Evolutionary conservation across 2,329 filamentous ascomycete genomes (phyloP), one percentile per base, ranked within the genome.

Genomic region (Neurospora sp.): DNA sequence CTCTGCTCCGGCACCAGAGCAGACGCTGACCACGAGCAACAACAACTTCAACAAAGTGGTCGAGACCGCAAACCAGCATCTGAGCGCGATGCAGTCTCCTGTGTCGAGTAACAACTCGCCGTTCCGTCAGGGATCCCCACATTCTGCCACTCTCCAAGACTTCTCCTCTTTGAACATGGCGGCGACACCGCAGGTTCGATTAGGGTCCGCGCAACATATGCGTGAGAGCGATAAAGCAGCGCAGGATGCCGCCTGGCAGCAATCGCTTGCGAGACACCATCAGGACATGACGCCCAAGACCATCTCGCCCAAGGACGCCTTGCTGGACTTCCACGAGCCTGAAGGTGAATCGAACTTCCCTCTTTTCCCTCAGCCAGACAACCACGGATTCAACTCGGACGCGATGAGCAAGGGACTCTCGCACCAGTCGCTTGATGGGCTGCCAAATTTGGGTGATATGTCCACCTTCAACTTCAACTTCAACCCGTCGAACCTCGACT

Each of bases 221-320:
- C 83, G 89, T 43, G 88, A 91, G 77, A 85, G 88, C 73, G 82
- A 82, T 70, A 89, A 89, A 76, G 84, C 85, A 6, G 85, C 88
- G 75, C 86, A 87, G 58, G 89, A 90, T 71, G 85, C 85, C 0
- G 77, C 81, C 10, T 73, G 82, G 19, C 82, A 81, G 58, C 80
- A 83, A 23, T 81, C 84, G 42, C 76, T 84, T 72, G 73, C 78
- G 70, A 76, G 81, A 73, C 75, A 77, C 74, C 74, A 81, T 38
- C 79, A 85, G 66, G 81, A 83, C 0, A 79, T 84, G 6, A 85
- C 85, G 0, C 85, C 90, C n/a, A 92, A 93, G 80, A 97, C 95
- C 0, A 97, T 99, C 66, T 98, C 95, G 1, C 96, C 95, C 33
- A 96, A 97, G 81, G 95, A 98, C 76, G 92, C 94, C 1, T 81